phyloP scores from a whole-genome alignment of 2,329 filamentous ascomycete genomes.

The Colletotrichum sidae region DNA sequence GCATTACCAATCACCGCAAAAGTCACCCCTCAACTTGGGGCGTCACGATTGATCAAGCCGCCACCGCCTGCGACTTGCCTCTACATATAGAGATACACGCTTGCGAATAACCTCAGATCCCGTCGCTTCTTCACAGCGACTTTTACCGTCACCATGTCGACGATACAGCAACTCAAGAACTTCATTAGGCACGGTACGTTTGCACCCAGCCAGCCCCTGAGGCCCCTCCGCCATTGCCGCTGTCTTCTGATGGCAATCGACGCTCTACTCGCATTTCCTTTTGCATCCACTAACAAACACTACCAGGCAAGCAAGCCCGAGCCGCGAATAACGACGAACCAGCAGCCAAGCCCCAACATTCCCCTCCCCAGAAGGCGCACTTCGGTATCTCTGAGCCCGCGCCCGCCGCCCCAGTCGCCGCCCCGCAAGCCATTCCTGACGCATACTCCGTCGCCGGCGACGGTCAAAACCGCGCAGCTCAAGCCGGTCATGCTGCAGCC shows the following conservation, averaged over 20 bases:
- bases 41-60: conserved; percentile 22
- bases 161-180: conserved; percentile 96
- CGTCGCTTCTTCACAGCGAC: conserved; percentile 16
- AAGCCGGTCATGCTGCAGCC: conserved; percentile 74
- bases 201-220: conserved; percentile 12
- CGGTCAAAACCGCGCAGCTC: conserved; percentile 74
- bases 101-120: conserved; percentile 15
- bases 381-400: conserved; percentile 68
- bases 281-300: not conserved
- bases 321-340: conserved; percentile 67
- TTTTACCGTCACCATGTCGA: conserved; percentile 62
- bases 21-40: conserved; percentile 17
- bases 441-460: conserved; percentile 72
- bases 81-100: not conserved
- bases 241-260: not conserved
- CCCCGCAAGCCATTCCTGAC: conserved; percentile 61
- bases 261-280: conserved; percentile 16
- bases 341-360: conserved; percentile 64
- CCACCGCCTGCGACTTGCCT: conserved; percentile 14
- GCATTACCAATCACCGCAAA: conserved; percentile 31
- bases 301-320: conserved; percentile 86
- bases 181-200: conserved; percentile 89
- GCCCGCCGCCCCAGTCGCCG: conserved; percentile 46
- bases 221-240: not conserved
- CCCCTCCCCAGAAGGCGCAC: conserved; percentile 59